Conservation (phyloP, 2,329 filamentous ascomycete species). For the Emericellopsis atlantica region DNA sequence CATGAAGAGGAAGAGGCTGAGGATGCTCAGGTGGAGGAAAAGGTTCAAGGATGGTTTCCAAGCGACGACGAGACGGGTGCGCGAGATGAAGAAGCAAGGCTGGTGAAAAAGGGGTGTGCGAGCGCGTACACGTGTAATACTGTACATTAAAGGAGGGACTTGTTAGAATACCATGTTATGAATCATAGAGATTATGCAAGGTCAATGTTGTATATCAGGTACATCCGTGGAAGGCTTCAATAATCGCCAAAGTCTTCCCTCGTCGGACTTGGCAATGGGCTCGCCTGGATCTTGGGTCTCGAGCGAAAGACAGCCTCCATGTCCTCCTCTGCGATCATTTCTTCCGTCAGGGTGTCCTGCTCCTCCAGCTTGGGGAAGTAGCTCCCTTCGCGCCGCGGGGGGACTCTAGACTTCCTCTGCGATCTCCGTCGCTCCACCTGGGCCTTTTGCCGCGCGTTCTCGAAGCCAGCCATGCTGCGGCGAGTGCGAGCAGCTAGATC, state of each 20-base stretch:
- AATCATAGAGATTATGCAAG: background rate
- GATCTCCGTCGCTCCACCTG: conserved; percentile 43
- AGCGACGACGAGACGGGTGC: conserved; percentile 49
- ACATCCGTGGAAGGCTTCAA: background rate
- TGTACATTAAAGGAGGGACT: background rate
- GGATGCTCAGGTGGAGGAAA: conserved; percentile 53
- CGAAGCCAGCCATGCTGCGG: conserved; percentile 49
- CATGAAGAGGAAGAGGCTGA: conserved; percentile 64
- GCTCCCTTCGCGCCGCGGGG: conserved; percentile 23
- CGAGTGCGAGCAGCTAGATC: conserved; percentile 46
- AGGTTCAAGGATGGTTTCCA: conserved; percentile 60
- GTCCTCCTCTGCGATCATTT: conserved; percentile 60
- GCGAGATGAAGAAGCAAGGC: conserved; percentile 62
- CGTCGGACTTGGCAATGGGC: conserved; percentile 46
- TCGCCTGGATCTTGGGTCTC: conserved; percentile 66
- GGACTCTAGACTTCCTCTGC: conserved; percentile 28
- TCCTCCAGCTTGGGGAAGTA: conserved; percentile 37
- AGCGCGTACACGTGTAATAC: background rate
- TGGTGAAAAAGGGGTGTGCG: conserved; percentile 47
- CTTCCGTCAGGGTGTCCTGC: conserved; percentile 46
- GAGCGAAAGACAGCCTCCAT: conserved; percentile 79
- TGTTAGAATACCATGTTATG: conserved; percentile 1
- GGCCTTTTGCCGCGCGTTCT: conserved; percentile 46
- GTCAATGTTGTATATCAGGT: background rate
- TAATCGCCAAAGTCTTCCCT: conserved; percentile 11